phyloP scores from a whole-genome alignment of 179 eudicot genomes.

The Beta corolliflora region DNA sequence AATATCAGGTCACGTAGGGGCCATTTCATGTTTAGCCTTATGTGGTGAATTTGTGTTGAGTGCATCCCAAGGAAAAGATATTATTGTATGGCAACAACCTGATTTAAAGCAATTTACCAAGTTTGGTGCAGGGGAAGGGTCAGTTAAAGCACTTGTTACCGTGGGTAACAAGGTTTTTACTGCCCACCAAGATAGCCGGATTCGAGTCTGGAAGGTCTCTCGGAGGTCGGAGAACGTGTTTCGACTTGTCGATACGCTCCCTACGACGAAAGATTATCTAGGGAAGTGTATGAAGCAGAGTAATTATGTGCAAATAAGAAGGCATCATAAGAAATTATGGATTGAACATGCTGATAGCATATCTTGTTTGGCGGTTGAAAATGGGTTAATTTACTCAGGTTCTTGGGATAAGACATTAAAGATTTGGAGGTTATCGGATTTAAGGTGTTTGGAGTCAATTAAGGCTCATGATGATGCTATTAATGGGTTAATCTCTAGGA shows the following conservation, averaged over 20 bases:
- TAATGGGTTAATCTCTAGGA: constrained; percentile 32
- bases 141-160: constrained; percentile 41
- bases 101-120: constrained; percentile 34
- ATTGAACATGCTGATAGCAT: constrained; percentile 50
- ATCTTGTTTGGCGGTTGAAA: constrained; percentile 44
- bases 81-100: constrained; percentile 53
- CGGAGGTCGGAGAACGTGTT: constrained; percentile 42
- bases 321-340: constrained; percentile 51
- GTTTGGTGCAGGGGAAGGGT: constrained; percentile 45
- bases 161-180: constrained; percentile 45
- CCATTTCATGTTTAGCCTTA: constrained; percentile 63
- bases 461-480: constrained; percentile 50
- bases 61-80: constrained; percentile 47
- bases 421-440: constrained; percentile 41
- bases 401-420: constrained; percentile 52
- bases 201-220: constrained; percentile 48
- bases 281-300: constrained; percentile 50
- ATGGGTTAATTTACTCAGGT: constrained; percentile 46
- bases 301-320: constrained; percentile 42
- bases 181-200: constrained; percentile 50
- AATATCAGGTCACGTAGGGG: constrained; percentile 63
- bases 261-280: constrained; percentile 43
- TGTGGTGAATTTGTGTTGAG: constrained; percentile 50
- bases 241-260: constrained; percentile 40
- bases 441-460: constrained; percentile 45